These are phyloP conservation scores for Samsoniella hepiali DNA, from an alignment of 2,329 filamentous ascomycete species.

Conservation along the genomic window DNA sequence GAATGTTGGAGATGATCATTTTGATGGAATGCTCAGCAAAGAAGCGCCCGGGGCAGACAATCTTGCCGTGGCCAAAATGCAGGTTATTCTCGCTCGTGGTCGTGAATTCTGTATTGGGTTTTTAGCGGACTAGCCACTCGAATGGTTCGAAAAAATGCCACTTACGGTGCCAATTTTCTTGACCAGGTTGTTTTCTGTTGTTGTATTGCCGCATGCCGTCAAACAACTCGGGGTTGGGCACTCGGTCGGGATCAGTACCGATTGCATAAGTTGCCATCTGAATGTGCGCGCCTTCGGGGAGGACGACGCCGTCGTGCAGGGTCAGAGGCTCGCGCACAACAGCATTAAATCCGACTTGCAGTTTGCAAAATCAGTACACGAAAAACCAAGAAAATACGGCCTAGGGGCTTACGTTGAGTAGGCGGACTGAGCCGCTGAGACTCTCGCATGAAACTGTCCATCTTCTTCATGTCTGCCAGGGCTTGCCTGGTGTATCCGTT, in stretches of 20 bases:
- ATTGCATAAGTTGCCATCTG: conserved; percentile 10
- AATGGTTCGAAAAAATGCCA: background rate
- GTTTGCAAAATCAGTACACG: background rate
- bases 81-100: conserved; percentile 13
- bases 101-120: background rate
- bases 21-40: conserved; percentile 10
- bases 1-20: conserved; percentile 9
- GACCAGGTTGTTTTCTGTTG: background rate
- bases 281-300: conserved; percentile 9
- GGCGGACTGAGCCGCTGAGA: conserved; percentile 28
- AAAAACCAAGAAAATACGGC: background rate
- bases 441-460: conserved; percentile 44
- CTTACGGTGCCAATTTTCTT: conserved; percentile 13
- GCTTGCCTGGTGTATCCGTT: conserved; percentile 36
- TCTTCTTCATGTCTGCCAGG: conserved; percentile 36
- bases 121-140: background rate
- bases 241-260: conserved; percentile 8
- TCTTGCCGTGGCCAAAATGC: conserved; percentile 10
- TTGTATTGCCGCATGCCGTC: conserved; percentile 12
- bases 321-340: conserved; percentile 3
- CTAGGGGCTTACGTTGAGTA: conserved; percentile 6
- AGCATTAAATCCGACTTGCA: conserved; percentile 8
- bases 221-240: background rate
- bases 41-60: conserved; percentile 9
- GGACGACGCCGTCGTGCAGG: conserved; percentile 5